These are phyloP conservation scores for Monilinia aucupariae DNA, from an alignment of 2,329 filamentous ascomycete genomes.

Conservation along the genomic window DNA sequence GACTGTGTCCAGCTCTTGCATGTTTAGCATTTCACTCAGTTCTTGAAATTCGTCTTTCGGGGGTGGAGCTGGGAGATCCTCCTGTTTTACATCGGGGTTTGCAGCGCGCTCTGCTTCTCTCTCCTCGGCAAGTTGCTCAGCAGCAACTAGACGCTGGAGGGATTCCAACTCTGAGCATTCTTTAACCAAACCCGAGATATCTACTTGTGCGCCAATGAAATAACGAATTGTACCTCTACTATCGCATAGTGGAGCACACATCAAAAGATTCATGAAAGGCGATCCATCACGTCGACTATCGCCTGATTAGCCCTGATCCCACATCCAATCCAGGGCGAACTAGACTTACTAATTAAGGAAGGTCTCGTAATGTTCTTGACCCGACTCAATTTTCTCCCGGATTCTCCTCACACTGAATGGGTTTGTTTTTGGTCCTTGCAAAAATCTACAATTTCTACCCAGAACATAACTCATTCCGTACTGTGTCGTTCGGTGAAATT, in stretches of 20 bases:
- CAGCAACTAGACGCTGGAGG: conserved; percentile 42
- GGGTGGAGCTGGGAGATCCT: conserved; percentile 3
- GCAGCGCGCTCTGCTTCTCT: conserved; percentile 25
- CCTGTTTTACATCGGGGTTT: conserved; percentile 15
- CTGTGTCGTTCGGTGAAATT: conserved; percentile 69
- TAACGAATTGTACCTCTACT: conserved; percentile 57
- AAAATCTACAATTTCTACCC: conserved; percentile 71
- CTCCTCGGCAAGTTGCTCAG: conserved; percentile 26
- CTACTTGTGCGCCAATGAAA: conserved; percentile 61
- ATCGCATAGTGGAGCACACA: conserved; percentile 59
- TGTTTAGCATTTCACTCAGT: conserved; percentile 65
- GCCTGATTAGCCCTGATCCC: background rate
- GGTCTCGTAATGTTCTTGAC: conserved; percentile 67
- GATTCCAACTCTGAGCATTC: conserved; percentile 57
- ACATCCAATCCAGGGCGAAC: conserved; percentile 1
- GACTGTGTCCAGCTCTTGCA: conserved; percentile 59
- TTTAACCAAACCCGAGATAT: conserved; percentile 57
- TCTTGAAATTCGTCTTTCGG: conserved; percentile 60
- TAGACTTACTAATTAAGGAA: conserved; percentile 63
- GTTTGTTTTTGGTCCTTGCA: conserved; percentile 70
- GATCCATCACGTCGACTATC: conserved; percentile 57
- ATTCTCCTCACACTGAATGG: conserved; percentile 56
- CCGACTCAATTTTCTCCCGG: conserved; percentile 53
- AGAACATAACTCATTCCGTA: conserved; percentile 69
- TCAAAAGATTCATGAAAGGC: conserved; percentile 62